These are phyloP conservation scores for Zymoseptoria pseudotritici DNA, from an alignment of 2,329 filamentous ascomycete species.

Conservation along the genomic window DNA sequence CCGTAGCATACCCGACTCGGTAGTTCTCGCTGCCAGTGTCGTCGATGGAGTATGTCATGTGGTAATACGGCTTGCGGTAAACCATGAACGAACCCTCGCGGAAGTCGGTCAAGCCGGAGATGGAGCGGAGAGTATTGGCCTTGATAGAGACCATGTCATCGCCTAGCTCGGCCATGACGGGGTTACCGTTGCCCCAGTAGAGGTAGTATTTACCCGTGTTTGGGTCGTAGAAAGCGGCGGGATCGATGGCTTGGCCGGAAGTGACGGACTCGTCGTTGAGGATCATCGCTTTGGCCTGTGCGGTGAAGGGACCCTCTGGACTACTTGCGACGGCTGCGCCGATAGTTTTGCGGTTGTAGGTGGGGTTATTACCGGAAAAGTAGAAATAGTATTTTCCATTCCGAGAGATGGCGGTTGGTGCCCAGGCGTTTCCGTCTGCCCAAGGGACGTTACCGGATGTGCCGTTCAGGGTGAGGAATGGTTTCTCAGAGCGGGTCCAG, in stretches of 20 bases:
- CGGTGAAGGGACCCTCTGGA: conserved; percentile 22
- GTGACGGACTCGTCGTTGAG: conserved; percentile 21
- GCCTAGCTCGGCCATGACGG: conserved; percentile 37
- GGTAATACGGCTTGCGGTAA: conserved; percentile 41
- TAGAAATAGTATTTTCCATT: conserved; percentile 26
- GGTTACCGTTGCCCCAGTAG: conserved; percentile 34
- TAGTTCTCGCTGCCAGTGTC: conserved; percentile 43
- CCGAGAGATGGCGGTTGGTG: conserved; percentile 21
- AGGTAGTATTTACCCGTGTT: conserved; percentile 22
- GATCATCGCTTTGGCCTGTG: conserved; percentile 21
- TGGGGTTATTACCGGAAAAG: conserved; percentile 26
- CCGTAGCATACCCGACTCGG: conserved; percentile 42
- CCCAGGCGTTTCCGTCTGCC: conserved; percentile 34
- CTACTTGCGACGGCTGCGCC: conserved; percentile 22
- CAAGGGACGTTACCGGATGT: conserved; percentile 35
- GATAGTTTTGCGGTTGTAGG: conserved; percentile 24
- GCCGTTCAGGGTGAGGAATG: conserved; percentile 42
- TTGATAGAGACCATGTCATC: conserved; percentile 44
- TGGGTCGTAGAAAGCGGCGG: conserved; percentile 21
- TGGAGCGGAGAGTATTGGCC: conserved; percentile 26
- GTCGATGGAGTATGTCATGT: conserved; percentile 44
- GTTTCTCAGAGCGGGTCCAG: conserved; percentile 37
- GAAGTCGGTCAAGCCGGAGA: conserved; percentile 37
- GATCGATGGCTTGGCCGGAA: conserved; percentile 23
- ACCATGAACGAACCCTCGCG: conserved; percentile 40